phyloP scores from a whole-genome alignment of 2,329 filamentous ascomycete genomes.

The Lachnellula subtilissima region DNA sequence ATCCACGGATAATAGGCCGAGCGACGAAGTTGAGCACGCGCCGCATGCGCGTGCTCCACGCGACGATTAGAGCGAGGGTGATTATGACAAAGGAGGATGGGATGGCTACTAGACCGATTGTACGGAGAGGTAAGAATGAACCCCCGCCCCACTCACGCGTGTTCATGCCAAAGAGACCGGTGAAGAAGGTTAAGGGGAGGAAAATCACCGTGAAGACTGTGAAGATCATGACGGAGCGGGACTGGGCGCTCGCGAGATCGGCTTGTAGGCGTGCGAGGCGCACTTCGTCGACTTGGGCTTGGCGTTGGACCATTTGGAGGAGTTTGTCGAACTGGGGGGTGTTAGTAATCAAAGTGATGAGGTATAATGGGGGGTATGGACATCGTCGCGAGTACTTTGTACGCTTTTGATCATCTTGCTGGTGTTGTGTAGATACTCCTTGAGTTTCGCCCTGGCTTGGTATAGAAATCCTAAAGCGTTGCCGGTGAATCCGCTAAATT shows the following conservation, averaged over 20 bases:
- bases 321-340: conserved; percentile 3
- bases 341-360: neutral
- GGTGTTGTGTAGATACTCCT: conserved; percentile 2
- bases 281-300: conserved; percentile 10
- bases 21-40: neutral
- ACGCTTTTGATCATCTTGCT: conserved; percentile 6
- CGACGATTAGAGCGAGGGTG: conserved; percentile 1
- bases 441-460: conserved; percentile 1
- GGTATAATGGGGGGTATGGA: neutral
- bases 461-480: conserved; percentile 3
- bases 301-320: conserved; percentile 5
- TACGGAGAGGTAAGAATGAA: neutral
- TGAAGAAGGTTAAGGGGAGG: conserved; percentile 7
- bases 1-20: neutral
- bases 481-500: neutral
- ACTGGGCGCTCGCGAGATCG: conserved; percentile 5
- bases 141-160: conserved; percentile 3
- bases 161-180: conserved; percentile 9
- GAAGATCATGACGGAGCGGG: conserved; percentile 9
- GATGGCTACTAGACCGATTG: neutral
- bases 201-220: conserved; percentile 3
- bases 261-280: conserved; percentile 8
- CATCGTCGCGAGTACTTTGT: conserved; percentile 3
- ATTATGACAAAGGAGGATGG: neutral
- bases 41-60: conserved; percentile 3